These are phyloP conservation scores for Scytalidium lignicola DNA, from an alignment of 2,329 filamentous ascomycete species.

Conservation along the genomic window DNA sequence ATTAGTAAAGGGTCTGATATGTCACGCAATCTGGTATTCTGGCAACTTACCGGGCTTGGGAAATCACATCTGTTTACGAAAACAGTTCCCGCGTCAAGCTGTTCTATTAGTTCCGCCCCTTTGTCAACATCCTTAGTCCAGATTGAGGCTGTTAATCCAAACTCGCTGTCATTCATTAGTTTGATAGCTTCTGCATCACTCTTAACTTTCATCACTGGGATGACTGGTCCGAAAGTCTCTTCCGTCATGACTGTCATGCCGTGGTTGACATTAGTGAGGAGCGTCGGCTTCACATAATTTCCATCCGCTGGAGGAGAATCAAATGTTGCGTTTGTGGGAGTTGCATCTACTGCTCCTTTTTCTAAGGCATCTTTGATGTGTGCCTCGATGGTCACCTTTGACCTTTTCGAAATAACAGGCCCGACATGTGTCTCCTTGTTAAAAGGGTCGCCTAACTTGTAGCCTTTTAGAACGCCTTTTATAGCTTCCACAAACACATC, in stretches of 20 bases:
- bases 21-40: slow-evolving; percentile 4
- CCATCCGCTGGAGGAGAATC: slow-evolving; percentile 66
- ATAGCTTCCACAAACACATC: slow-evolving; percentile 75
- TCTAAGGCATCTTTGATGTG: slow-evolving; percentile 79
- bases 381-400: slow-evolving; percentile 68
- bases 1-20: slow-evolving; percentile 17
- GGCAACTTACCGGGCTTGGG: slow-evolving; percentile 74
- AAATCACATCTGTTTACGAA: slow-evolving; percentile 95
- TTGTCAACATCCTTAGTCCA: slow-evolving; percentile 84
- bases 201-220: slow-evolving; percentile 83
- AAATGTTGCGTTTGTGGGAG: slow-evolving; percentile 77
- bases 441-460: slow-evolving; percentile 84
- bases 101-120: slow-evolving; percentile 71
- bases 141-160: slow-evolving; percentile 91
- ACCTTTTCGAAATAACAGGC: slow-evolving; percentile 78
- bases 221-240: slow-evolving; percentile 91
- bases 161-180: slow-evolving; percentile 92
- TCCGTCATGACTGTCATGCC: slow-evolving; percentile 85
- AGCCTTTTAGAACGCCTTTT: slow-evolving; percentile 73
- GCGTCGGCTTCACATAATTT: slow-evolving; percentile 83
- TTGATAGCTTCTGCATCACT: slow-evolving; percentile 74
- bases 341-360: slow-evolving; percentile 79
- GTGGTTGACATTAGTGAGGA: slow-evolving; percentile 75
- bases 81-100: slow-evolving; percentile 87
- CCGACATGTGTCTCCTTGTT: slow-evolving; percentile 77